Conservation (phyloP, 1,139 yeast genomes). For the Suhomyces atakaporum region DNA sequence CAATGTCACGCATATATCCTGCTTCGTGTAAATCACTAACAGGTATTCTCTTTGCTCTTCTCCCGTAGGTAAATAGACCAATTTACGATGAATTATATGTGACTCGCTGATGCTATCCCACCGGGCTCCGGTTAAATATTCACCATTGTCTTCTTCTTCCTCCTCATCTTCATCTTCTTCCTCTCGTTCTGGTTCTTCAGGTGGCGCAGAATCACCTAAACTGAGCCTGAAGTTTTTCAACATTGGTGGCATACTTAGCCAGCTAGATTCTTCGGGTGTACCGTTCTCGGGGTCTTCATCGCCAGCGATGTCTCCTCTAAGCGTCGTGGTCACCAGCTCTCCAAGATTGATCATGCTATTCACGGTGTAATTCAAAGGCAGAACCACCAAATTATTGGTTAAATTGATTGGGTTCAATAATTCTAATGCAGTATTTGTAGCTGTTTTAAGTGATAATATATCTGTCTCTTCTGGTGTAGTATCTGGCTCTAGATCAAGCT, state of each 20-base stretch:
- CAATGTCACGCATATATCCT: conserved; percentile 28
- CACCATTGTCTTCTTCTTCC: conserved; percentile 23
- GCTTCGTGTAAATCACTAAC: conserved; percentile 32
- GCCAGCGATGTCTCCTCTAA: conserved; percentile 7
- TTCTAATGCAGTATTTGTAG: conserved; percentile 25
- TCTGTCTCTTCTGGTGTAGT: conserved; percentile 4
- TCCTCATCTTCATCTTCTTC: conserved; percentile 19
- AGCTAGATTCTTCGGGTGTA: conserved; percentile 10
- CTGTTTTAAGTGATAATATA: conserved; percentile 2
- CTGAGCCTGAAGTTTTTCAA: conserved; percentile 15
- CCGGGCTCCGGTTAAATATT: conserved; percentile 30
- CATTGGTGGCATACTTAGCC: conserved; percentile 33
- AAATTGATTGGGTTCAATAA: conserved; percentile 37
- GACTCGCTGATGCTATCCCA: conserved; percentile 17
- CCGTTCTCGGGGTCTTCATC: conserved; percentile 1
- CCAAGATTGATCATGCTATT: conserved; percentile 31
- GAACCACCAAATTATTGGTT: conserved; percentile 41
- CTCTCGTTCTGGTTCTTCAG: neutral
- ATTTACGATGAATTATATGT: conserved; percentile 20
- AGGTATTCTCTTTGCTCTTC: conserved; percentile 29
- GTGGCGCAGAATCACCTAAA: too few relatives aligned
- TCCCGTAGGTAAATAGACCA: conserved; percentile 29
- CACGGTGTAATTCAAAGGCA: conserved; percentile 42
- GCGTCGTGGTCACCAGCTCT: conserved; percentile 8
- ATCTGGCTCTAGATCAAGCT: conserved; percentile 6